Conservation (phyloP, 2,329 filamentous ascomycete genomes). For the Rutstroemia sp. region DNA sequence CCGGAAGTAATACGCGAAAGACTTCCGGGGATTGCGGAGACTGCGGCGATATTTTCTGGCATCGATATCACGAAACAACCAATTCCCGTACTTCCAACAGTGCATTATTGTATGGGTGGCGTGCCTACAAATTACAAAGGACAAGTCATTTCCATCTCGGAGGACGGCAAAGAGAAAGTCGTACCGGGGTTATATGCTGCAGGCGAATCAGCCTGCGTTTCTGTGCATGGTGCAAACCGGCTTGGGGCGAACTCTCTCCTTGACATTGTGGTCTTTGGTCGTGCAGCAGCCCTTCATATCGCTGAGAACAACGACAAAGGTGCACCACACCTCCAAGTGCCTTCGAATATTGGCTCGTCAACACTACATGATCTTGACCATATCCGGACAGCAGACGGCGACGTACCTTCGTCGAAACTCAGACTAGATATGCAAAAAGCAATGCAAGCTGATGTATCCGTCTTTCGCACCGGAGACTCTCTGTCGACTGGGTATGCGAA, state of each 20-base stretch:
- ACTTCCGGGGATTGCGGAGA: constrained; percentile 97
- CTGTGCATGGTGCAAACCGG: constrained; percentile 96
- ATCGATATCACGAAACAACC: constrained; percentile 97
- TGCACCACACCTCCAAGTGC: constrained; percentile 67
- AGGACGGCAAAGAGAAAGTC: constrained; percentile 80
- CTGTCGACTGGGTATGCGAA: neutral
- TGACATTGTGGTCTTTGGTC: constrained; percentile 94
- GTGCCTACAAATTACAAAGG: constrained; percentile 97
- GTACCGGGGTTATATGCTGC: constrained; percentile 94
- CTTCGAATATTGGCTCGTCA: constrained; percentile 80
- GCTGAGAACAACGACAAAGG: constrained; percentile 92
- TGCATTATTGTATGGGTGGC: constrained; percentile 99
- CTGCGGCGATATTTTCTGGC: constrained; percentile 92
- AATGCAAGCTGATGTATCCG: constrained; percentile 95
- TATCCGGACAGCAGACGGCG: constrained; percentile 60
- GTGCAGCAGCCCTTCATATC: constrained; percentile 84
- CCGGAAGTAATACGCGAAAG: constrained; percentile 89
- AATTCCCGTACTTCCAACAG: constrained; percentile 91
- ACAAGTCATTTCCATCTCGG: constrained; percentile 86
- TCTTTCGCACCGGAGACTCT: constrained; percentile 91
- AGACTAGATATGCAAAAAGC: constrained; percentile 92
- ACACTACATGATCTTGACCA: constrained; percentile 82
- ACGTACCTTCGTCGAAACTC: constrained; percentile 83
- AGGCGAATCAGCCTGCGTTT: constrained; percentile 95
- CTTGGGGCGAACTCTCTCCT: constrained; percentile 97